These are phyloP conservation scores for Skeletonema menzelii DNA, from an alignment of 108 stramenopile genomes.

Conservation along the genomic window DNA sequence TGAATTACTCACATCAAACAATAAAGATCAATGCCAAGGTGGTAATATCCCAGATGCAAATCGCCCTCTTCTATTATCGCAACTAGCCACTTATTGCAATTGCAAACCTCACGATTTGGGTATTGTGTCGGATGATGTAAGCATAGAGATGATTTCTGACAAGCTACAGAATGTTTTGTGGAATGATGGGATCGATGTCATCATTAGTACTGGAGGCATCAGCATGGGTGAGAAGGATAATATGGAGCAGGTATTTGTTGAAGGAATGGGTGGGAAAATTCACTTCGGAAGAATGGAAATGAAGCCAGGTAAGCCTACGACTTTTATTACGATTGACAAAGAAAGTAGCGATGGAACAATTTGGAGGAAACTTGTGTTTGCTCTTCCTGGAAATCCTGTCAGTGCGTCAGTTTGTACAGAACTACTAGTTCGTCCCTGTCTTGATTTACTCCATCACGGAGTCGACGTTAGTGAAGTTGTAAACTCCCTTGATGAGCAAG, in stretches of 20 bases:
- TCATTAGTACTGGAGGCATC: conserved; percentile 94
- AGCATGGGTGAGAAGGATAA: conserved; percentile 88
- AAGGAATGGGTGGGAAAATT: conserved; percentile 57
- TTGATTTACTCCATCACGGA: conserved; percentile 66
- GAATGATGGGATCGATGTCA: conserved; percentile 73
- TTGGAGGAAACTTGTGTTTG: conserved; percentile 53
- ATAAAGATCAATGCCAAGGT: background rate
- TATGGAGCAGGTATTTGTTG: conserved; percentile 64
- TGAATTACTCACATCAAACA: conserved; percentile 45
- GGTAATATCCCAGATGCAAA: conserved; percentile 93
- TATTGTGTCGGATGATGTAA: conserved; percentile 71
- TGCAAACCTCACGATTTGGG: conserved; percentile 83
- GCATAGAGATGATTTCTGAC: conserved; percentile 22
- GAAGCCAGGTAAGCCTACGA: conserved; percentile 98
- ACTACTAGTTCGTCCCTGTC: conserved; percentile 86
- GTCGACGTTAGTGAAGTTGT: background rate
- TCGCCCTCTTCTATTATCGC: conserved; percentile 76
- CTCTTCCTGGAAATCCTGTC: conserved; percentile 97
- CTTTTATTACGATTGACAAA: conserved; percentile 81
- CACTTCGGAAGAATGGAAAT: conserved; percentile 93
- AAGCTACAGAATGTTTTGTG: conserved; percentile 17
- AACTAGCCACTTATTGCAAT: conserved; percentile 44
- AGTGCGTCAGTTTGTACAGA: conserved; percentile 87
- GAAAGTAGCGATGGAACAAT: background rate
- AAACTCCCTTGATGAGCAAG: conserved; percentile 5